Evolutionary conservation across 257 asterid genomes (phyloP).

Genomic region (Nicotiana obtusifolia): DNA sequence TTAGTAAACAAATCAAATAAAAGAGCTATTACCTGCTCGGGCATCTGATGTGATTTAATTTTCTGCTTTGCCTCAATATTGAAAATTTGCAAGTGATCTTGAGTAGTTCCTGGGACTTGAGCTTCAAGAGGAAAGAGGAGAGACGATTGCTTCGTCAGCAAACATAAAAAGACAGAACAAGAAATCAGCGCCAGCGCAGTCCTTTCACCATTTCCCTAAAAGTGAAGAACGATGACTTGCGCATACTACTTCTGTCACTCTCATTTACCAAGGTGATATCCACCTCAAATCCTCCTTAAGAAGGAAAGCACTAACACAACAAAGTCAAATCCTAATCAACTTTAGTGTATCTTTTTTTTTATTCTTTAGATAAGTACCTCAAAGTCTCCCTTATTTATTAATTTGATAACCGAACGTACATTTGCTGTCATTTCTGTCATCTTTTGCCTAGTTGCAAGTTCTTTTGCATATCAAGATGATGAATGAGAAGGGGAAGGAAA

Average conservation of each 20-base stretch:
- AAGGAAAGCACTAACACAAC: not conserved
- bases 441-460: not conserved
- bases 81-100: conserved; percentile 95
- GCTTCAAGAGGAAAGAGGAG: conserved; percentile 49
- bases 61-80: conserved; percentile 95
- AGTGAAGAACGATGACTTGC: not conserved
- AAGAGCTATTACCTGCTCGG: conserved; percentile 74
- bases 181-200: not conserved
- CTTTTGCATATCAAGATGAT: not conserved
- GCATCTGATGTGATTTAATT: conserved; percentile 94
- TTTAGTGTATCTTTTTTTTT: not conserved
- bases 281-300: not conserved
- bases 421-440: not conserved
- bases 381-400: not conserved
- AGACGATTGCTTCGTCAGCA: not conserved
- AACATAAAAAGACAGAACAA: not conserved
- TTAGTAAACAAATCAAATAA: not conserved
- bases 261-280: not conserved
- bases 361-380: not conserved
- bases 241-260: not conserved
- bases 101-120: conserved; percentile 93
- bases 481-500: not conserved
- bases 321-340: conserved; percentile 7
- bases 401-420: not conserved
- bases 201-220: not conserved